A percentile compares a stretch with the other conserved stretches of the same genome.
Conservation (phyloP, 257 asterid species). For the Plantago elongata region DNA sequence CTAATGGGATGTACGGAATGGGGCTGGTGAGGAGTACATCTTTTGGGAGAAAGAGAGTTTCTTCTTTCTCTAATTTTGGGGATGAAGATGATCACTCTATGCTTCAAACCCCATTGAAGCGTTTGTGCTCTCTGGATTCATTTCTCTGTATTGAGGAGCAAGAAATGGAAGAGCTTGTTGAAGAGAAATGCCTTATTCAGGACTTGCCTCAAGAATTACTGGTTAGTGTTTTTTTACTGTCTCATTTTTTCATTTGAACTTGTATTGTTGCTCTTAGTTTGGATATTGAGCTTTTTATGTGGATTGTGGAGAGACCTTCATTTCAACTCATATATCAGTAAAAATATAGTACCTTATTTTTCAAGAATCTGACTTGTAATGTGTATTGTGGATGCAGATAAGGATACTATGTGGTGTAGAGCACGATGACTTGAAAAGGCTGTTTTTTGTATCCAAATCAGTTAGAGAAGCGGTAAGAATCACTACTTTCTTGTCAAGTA, state of each 20-base stretch:
- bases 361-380: background rate
- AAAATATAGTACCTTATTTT: no score
- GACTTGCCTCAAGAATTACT: slow-evolving; percentile 35
- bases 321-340: no score
- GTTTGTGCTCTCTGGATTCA: slow-evolving; percentile 31
- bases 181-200: no score
- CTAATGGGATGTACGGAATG: slow-evolving; percentile 31
- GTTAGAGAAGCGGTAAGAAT: slow-evolving; percentile 57
- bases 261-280: background rate
- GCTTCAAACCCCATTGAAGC: slow-evolving; percentile 30
- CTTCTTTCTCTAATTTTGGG: slow-evolving; percentile 26
- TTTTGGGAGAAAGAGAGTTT: slow-evolving; percentile 60
- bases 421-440: slow-evolving; percentile 72
- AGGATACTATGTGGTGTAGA: slow-evolving; percentile 69
- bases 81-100: slow-evolving; percentile 13
- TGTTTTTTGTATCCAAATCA: slow-evolving; percentile 50
- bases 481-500: background rate
- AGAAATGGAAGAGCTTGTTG: slow-evolving; percentile 18
- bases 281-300: background rate
- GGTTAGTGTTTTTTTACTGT: slow-evolving; percentile 18
- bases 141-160: slow-evolving; percentile 19
- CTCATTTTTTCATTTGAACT: background rate
- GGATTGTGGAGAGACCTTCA: no score
- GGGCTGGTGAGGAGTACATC: slow-evolving; percentile 54
- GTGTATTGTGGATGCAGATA: slow-evolving; percentile 35